Evolutionary conservation across 2,329 filamentous ascomycete genomes (phyloP).

Genomic region (Fusarium sp.): DNA sequence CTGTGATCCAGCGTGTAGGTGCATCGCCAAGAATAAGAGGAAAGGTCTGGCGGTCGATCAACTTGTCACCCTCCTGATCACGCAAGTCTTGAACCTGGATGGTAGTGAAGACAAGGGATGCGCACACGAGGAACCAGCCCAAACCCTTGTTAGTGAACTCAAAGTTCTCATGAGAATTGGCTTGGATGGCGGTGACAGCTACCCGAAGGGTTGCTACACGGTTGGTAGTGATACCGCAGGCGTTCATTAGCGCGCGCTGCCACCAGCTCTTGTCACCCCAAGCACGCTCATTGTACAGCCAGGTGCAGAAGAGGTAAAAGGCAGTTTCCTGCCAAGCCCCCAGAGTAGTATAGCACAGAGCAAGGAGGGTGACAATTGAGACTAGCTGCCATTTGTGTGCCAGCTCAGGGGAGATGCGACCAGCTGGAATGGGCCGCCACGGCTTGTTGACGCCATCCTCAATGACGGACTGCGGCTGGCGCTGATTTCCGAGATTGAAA

Average conservation of each 20-base stretch:
- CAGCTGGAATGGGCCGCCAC: constrained; percentile 46
- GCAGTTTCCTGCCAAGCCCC: constrained; percentile 42
- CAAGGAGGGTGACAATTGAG: constrained; percentile 37
- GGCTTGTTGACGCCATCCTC: constrained; percentile 57
- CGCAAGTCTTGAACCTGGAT: constrained; percentile 42
- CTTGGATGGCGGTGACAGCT: constrained; percentile 12
- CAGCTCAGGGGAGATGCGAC: constrained; percentile 42
- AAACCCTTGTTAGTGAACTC: constrained; percentile 29
- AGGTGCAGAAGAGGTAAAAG: constrained; percentile 48
- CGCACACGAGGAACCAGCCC: constrained; percentile 33
- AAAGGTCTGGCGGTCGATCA: constrained; percentile 39
- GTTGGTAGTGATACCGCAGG: constrained; percentile 36
- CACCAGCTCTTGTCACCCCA: constrained; percentile 46
- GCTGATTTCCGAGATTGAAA: constrained; percentile 54
- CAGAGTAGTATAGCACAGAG: constrained; percentile 29
- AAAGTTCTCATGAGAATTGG: not conserved
- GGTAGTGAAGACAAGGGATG: constrained; percentile 39
- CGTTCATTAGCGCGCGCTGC: constrained; percentile 37
- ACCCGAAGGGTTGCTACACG: constrained; percentile 32
- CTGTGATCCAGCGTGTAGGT: constrained; percentile 34
- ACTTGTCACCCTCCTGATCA: constrained; percentile 38
- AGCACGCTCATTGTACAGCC: constrained; percentile 55
- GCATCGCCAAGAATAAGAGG: constrained; percentile 38
- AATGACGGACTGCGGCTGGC: constrained; percentile 43
- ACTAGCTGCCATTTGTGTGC: constrained; percentile 39